phyloP scores from a whole-genome alignment of 768 basidiomycete species.

The Lyophyllum shimeji region DNA sequence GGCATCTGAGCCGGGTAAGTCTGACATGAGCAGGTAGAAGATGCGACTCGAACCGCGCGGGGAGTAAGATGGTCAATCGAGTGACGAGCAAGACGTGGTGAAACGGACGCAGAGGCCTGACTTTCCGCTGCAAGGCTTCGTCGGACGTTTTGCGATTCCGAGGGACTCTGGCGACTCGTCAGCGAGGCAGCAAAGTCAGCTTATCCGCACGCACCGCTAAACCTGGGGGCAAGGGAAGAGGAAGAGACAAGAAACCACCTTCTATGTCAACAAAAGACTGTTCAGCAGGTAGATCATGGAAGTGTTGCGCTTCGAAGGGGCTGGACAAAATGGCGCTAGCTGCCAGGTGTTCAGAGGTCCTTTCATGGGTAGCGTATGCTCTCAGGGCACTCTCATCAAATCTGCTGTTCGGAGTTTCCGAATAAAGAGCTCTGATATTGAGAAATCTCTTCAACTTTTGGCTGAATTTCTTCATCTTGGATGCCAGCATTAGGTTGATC shows the following conservation, averaged over 20 bases:
- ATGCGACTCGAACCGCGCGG: slow-evolving; percentile 18
- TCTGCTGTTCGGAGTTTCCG: background rate
- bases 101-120: slow-evolving; percentile 11
- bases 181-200: background rate
- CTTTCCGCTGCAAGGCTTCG: slow-evolving; percentile 20
- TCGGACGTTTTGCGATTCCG: slow-evolving; percentile 12
- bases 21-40: slow-evolving; percentile 17
- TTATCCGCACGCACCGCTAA: slow-evolving; percentile 18
- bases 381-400: background rate
- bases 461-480: slow-evolving; percentile 26
- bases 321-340: background rate
- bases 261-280: background rate
- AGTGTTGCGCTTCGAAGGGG: background rate
- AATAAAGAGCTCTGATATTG: slow-evolving; percentile 11
- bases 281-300: background rate
- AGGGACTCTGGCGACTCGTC: background rate
- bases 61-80: slow-evolving; percentile 4
- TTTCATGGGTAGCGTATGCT: background rate
- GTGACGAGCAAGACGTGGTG: slow-evolving; percentile 6
- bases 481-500: slow-evolving; percentile 10
- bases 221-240: slow-evolving; percentile 25
- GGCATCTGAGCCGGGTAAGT: background rate
- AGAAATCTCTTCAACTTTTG: slow-evolving; percentile 28
- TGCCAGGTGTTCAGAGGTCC: background rate
- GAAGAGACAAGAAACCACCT: background rate